Base-by-base conservation (phyloP, 2,329 filamentous ascomycete species). In the Hortaea sp. region DNA sequence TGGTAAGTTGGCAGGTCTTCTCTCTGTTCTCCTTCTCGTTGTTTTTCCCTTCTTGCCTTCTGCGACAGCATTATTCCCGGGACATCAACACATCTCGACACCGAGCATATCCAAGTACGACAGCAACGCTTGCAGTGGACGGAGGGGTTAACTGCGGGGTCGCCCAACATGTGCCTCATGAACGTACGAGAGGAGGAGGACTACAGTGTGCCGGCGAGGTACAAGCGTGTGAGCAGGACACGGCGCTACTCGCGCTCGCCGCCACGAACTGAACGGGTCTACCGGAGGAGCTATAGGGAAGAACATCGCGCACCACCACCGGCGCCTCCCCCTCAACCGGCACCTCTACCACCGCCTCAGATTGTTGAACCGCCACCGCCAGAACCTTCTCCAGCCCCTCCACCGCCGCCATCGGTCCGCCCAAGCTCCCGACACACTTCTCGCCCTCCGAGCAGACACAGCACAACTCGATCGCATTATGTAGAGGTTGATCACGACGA, bases 121-220 rank as follows among this genome's bases (percentile, higher is more conserved):
- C 20, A 20, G 20, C 20, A 20, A 20, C 20, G 20, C 20, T 20
- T 20, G 20, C 34, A 37, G 34, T 37, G 20, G 7, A 44, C 11
- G 5, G 29, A 11, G 11, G 20, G 20, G 20, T 20, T 20, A 20
- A 20, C 20, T 20, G 20, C 20, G 20, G 20, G 20, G 20, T 9
- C 45, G 1, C 6, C 2, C 35, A 39, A 29, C 9, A 51, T 73
- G 70, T 73, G 70, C 58, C 67, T 72, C 32, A 57, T 72, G 59
- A 67, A 65, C 50, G 66, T 72, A 46, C 66, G 65, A 48, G 63
- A 69, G 43, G 69, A 71, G 51, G 69, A 72, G 39, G 60, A 66
- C 40, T 58, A 59, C 39, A 42, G 47, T 2, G 48, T 54, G 11
- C 58, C 57, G 12, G 50, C 54, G 20, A 55, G 59, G 5, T 60